These are phyloP conservation scores for Verticillium isaacii DNA, from an alignment of 2,329 filamentous ascomycete species.

Conservation along the genomic window DNA sequence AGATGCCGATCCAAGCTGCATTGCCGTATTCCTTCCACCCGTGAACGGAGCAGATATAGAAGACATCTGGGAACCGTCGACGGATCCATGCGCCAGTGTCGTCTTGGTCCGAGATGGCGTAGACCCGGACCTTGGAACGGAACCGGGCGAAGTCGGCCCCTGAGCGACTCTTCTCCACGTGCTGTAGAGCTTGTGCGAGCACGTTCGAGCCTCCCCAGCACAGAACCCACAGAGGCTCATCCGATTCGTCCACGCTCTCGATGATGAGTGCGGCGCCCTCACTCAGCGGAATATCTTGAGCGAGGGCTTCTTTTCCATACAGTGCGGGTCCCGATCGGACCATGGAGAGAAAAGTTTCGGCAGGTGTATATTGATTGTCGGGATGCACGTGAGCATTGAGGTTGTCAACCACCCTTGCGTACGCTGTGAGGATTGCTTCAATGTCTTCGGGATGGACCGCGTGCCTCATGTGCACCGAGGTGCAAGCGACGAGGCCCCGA, in stretches of 20 bases:
- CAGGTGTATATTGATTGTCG: slow-evolving; percentile 33
- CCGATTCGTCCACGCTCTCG: slow-evolving; percentile 16
- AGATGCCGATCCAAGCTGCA: slow-evolving; percentile 54
- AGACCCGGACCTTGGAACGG: slow-evolving; percentile 39
- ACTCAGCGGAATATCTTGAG: slow-evolving; percentile 22
- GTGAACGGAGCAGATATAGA: slow-evolving; percentile 52
- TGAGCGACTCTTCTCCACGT: slow-evolving; percentile 19
- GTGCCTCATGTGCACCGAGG: slow-evolving; percentile 38
- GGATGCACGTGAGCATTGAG: slow-evolving; percentile 42
- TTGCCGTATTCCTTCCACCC: slow-evolving; percentile 50
- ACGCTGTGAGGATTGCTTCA: slow-evolving; percentile 36
- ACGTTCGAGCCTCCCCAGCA: slow-evolving; percentile 50
- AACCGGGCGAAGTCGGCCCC: slow-evolving; percentile 28
- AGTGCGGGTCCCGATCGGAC: slow-evolving; percentile 31
- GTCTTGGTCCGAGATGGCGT: slow-evolving; percentile 56
- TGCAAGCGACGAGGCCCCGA: slow-evolving; percentile 38
- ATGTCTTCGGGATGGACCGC: slow-evolving; percentile 36
- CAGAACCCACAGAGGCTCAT: slow-evolving; percentile 45
- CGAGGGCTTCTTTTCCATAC: slow-evolving; percentile 27
- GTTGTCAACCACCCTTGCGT: slow-evolving; percentile 37
- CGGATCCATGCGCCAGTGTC: slow-evolving; percentile 53
- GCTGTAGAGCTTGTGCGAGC: slow-evolving; percentile 41
- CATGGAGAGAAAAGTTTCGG: slow-evolving; percentile 25
- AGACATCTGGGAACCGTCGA: slow-evolving; percentile 44
- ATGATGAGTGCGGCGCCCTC: slow-evolving; percentile 38